phyloP scores from a whole-genome alignment of 306 rosid species.

The Sechiopsis laciniata region DNA sequence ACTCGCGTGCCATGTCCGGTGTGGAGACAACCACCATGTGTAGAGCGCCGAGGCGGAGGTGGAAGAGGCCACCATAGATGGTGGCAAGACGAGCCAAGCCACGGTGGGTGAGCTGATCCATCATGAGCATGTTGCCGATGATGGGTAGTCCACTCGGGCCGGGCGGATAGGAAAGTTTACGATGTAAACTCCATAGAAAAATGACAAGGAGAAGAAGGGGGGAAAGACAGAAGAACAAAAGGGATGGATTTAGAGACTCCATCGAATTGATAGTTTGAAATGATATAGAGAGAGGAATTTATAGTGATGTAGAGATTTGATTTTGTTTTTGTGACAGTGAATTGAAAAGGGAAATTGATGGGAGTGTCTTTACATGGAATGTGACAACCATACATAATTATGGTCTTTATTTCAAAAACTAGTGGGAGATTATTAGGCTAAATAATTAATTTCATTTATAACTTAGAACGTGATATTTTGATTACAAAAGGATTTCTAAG shows the following conservation, averaged over 20 bases:
- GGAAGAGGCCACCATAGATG: slow-evolving; percentile 34
- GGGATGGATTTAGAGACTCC: background rate
- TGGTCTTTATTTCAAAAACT: background rate
- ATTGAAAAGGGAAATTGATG: background rate
- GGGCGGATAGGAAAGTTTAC: slow-evolving; percentile 43
- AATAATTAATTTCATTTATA: no score
- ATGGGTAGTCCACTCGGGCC: slow-evolving; percentile 49
- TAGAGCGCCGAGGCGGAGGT: slow-evolving; percentile 27
- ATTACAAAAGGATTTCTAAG: no score
- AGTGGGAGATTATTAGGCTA: no score
- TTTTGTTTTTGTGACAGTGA: background rate
- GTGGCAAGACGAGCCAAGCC: slow-evolving; percentile 29
- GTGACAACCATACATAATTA: background rate
- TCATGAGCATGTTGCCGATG: slow-evolving; percentile 44
- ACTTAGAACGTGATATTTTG: no score
- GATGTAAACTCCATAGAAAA: slow-evolving; percentile 11
- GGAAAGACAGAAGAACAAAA: background rate
- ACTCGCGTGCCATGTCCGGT: slow-evolving; percentile 24
- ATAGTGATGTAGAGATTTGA: background rate
- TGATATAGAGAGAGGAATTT: background rate
- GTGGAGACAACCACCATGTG: slow-evolving; percentile 29
- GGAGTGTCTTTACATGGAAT: background rate
- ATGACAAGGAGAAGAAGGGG: slow-evolving; percentile 6
- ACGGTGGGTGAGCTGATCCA: slow-evolving; percentile 42
- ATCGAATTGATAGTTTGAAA: background rate